Conservation (phyloP, 805 yeast genomes). For the Yarrowia osloensis region DNA sequence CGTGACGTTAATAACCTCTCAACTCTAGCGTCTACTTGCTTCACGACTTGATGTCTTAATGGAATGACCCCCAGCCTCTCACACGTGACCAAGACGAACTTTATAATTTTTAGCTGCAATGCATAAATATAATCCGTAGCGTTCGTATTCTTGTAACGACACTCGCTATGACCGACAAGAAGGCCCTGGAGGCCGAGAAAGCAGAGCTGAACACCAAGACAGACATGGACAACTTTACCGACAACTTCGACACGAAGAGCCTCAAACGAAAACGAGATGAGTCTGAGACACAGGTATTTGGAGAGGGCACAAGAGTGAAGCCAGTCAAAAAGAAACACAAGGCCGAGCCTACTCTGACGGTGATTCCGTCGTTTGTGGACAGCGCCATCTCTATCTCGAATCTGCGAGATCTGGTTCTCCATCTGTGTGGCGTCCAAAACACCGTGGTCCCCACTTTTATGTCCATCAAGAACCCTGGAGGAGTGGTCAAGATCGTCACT, state of each 20-base stretch:
- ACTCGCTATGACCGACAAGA: conserved; percentile 11
- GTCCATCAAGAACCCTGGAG: conserved; percentile 50
- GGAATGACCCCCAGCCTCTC: not conserved
- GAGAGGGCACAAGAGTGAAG: not conserved
- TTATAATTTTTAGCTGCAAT: conserved; percentile 25
- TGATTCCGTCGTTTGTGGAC: conserved; percentile 30
- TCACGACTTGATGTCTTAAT: no score
- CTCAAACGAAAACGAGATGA: conserved; percentile 18
- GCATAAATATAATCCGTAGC: conserved; percentile 11
- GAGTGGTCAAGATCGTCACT: conserved; percentile 57
- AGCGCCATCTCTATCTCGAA: conserved; percentile 37
- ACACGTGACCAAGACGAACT: conserved; percentile 11
- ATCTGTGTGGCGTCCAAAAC: conserved; percentile 46
- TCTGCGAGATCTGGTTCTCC: conserved; percentile 51
- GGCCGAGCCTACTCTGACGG: conserved; percentile 36
- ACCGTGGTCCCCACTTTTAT: conserved; percentile 52
- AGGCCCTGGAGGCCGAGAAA: conserved; percentile 13
- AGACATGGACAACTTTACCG: not conserved
- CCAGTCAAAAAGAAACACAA: conserved; percentile 36
- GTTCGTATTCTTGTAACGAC: not conserved
- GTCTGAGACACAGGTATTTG: not conserved
- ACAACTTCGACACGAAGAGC: not conserved
- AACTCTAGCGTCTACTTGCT: no score
- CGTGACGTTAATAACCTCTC: not conserved
- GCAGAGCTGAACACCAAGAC: not conserved